Evolutionary conservation across 768 basidiomycete genomes (phyloP), one percentile per base, ranked within the genome.

Genomic region (Pulveroboletus sp.): DNA sequence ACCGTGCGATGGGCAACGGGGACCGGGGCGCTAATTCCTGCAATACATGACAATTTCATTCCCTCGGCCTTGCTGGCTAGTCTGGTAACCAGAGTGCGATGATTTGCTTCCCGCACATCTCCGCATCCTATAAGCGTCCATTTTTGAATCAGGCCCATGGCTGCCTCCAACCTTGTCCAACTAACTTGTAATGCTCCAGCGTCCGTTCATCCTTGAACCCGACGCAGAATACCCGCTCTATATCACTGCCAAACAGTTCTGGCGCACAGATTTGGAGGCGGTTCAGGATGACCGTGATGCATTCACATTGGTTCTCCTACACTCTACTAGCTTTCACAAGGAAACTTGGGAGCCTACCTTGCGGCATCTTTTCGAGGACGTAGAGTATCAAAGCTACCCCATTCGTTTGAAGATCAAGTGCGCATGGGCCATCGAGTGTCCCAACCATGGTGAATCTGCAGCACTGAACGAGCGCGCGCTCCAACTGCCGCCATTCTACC

Each of bases 261-360:
- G 76, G 76, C 51, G 69, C 26, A 62, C 72, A 3, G 69, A 70
- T 27, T 68, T 74, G 46, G 72, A 72, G 24, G 60, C 55, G 1
- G 57, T 75, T 47, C 56, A 58, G 39, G 46, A 57, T 8, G 69
- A 77, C 57, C 69, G 68, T 6, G 66, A 74, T 32, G 81, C 76
- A 5, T 60, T 78, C 50, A 85, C 83, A 0, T 69, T 85, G 31
- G 67, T 86, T 30, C 59, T 83, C n/a, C 68, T 85, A 2, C 85
- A 86, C 61, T 79, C 82, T 5, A 86, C 85, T 2, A 83, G 83
- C 62, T 86, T 83, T 57, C 84, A 85, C 69, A 86, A 86, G 62
- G 85, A 87, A 67, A 81, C 78, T 3, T 86, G 82, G 83, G 81
- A 84, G 54, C 82, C 85, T 2, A 74, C 77, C 4, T 55, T 86